Evolutionary conservation across 768 basidiomycete species (phyloP), one percentile per base, ranked within the genome.

Genomic region (Cyclocybe aegerita): DNA sequence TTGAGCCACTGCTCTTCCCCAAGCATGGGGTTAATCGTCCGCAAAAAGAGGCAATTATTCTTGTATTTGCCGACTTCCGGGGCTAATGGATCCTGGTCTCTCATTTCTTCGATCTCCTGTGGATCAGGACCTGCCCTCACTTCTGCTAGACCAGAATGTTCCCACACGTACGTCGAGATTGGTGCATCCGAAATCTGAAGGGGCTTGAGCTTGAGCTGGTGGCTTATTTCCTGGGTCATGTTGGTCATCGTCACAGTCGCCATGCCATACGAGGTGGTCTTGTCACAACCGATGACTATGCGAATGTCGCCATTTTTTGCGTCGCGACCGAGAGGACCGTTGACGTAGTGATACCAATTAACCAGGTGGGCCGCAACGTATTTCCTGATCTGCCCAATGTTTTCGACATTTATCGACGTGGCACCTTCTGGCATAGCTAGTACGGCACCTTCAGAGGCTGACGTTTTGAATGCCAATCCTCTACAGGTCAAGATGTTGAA

Each of bases 391-490:
- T 33, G 23, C 3, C 29, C 9, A 30, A 51, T 4, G 31, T 48
- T 46, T 1, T 11, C 17, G 9, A 60, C 42, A 7, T 60, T 54
- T 17, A 50, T 38, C 0, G 59, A 52, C 6, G 49, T n/a, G 9
- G 61, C 53, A 0, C 61, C 61, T 4, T 54, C 53, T 8, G 61
- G 61, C 47, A 63, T 52, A 0, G 59, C 52, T 10, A 63, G 43
- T 32, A 63, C 49, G 1, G 59, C 61, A 1, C 59, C 61, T 40
- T 63, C 61, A 33, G 53, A 34, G 8, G 44, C 53, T 2, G 53
- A 52, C 4, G 48, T 46, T 33, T 57, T 37, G 38, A 63, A 63
- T 0, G 51, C 15, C 5, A 57, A 15, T 2, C 52, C 44, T 5
- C 58, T 62, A 16, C 7, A 29, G 15, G n/a, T n/a, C n/a, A n/a